These are phyloP conservation scores for Backusella tarrabulga DNA, from an alignment of 192 early-diverging fungal genomes.

Conservation along the genomic window DNA sequence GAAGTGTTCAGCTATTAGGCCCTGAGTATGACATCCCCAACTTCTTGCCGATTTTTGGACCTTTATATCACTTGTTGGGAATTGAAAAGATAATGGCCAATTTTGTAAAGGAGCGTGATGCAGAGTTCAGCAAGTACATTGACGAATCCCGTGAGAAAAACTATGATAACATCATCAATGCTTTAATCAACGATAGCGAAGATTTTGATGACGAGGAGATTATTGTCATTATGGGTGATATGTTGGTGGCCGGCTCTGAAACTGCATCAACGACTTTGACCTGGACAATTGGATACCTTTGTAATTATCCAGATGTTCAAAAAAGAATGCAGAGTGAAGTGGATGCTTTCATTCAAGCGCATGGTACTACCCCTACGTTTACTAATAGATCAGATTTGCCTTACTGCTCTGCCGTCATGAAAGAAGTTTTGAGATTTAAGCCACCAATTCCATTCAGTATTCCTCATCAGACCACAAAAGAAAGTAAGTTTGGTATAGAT, in stretches of 20 bases:
- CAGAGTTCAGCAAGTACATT: not conserved
- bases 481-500: not conserved
- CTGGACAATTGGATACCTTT: not conserved
- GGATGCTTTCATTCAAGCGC: not conserved
- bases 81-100: not conserved
- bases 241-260: not conserved
- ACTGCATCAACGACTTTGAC: not conserved
- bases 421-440: conserved; percentile 1
- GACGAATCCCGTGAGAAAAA: not conserved
- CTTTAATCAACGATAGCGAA: not conserved
- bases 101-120: not conserved
- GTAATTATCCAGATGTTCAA: not conserved
- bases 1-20: not conserved
- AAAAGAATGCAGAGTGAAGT: not conserved
- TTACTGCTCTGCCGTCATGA: not conserved
- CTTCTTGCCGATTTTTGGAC: conserved; percentile 6
- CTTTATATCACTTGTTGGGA: not conserved
- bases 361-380: not conserved
- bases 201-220: not conserved
- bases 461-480: not conserved
- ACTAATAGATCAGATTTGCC: not conserved
- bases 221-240: not conserved
- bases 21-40: not conserved
- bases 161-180: not conserved
- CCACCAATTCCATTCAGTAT: not conserved